phyloP scores from a whole-genome alignment of 345 rosid genomes.

The Rhodamnia rubescens region DNA sequence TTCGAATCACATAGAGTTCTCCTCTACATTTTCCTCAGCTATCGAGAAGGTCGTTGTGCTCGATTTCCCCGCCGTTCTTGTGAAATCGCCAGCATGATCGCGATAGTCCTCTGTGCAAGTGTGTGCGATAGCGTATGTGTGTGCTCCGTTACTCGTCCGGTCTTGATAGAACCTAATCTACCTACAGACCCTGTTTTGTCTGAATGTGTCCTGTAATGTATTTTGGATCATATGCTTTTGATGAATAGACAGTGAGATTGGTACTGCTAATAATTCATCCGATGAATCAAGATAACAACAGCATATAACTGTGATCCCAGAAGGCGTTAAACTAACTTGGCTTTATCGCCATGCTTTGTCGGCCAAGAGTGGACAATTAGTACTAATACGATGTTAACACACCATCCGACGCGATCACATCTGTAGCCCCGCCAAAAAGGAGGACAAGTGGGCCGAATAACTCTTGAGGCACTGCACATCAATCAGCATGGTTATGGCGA shows the following conservation, averaged over 20 bases:
- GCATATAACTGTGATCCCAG: not conserved
- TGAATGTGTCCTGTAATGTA: not conserved
- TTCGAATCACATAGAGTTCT: constrained; percentile 68
- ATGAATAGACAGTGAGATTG: not conserved
- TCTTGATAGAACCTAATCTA: not conserved
- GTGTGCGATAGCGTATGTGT: not conserved
- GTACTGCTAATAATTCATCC: not conserved
- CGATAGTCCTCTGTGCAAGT: not conserved
- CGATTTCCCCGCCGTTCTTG: constrained; percentile 44
- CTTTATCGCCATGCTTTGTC: not conserved
- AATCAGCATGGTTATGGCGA: not conserved
- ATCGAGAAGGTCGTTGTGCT: constrained; percentile 73
- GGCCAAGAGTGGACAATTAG: not conserved
- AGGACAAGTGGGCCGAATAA: not conserved
- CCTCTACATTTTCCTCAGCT: constrained; percentile 60
- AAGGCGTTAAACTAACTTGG: not conserved
- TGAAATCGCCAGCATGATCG: constrained; percentile 19
- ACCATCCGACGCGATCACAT: not conserved
- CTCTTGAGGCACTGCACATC: not conserved
- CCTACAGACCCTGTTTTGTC: not conserved
- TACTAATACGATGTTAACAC: not conserved
- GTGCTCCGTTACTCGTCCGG: not conserved
- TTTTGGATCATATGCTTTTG: not conserved
- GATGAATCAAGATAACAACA: not conserved
- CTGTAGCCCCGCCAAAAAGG: not conserved